Conservation (phyloP, 257 asterid species). For the Petunia axillaris region DNA sequence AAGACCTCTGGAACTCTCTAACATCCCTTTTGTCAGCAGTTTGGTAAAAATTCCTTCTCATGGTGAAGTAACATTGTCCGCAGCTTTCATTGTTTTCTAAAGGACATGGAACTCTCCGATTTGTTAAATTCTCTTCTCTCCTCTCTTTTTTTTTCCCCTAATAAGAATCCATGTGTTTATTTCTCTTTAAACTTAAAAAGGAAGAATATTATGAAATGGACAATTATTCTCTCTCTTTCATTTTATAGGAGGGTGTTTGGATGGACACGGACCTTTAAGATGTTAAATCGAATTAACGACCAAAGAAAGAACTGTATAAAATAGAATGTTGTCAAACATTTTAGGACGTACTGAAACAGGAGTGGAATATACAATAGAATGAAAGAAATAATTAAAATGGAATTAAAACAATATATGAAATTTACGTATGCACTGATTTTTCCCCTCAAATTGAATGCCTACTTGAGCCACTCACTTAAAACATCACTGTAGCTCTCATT, state of each 20-base stretch:
- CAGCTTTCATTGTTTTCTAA: slow-evolving; percentile 19
- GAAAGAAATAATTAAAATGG: background rate
- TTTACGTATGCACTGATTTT: slow-evolving; percentile 5
- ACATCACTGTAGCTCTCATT: background rate
- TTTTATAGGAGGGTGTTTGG: background rate
- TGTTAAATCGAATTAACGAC: background rate
- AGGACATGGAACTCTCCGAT: background rate
- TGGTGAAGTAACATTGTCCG: background rate
- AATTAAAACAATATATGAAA: slow-evolving; percentile 11
- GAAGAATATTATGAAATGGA: background rate
- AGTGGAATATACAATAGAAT: background rate
- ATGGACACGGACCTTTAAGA: background rate
- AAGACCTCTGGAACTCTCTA: background rate
- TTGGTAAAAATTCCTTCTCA: background rate
- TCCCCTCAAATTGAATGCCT: slow-evolving; percentile 5
- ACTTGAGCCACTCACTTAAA: background rate
- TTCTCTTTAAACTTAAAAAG: slow-evolving; percentile 10
- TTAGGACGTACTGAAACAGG: background rate
- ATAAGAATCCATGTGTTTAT: background rate
- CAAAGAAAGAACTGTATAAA: background rate
- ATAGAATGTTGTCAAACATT: background rate
- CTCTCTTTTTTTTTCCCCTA: no score
- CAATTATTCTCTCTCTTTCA: background rate
- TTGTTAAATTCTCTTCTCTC: background rate
- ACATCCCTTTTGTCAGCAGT: slow-evolving; percentile 8